Evolutionary conservation across 768 basidiomycete genomes (phyloP).

Genomic region (Symmetrospora coprosmae): DNA sequence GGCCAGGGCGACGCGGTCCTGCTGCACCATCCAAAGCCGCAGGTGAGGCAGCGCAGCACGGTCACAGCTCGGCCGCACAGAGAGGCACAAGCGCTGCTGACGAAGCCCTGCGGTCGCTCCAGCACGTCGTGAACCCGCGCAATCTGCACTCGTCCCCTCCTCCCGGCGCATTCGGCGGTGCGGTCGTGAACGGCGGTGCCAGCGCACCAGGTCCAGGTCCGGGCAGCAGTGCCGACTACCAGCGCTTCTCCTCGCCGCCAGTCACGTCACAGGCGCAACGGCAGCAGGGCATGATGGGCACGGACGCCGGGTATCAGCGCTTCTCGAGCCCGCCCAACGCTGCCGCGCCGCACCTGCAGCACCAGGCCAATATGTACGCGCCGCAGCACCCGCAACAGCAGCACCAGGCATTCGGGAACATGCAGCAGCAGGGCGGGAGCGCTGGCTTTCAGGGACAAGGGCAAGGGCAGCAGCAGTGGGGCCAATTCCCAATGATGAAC

Average conservation of each 20-base stretch:
- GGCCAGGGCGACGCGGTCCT: constrained; percentile 45
- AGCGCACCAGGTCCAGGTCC: not conserved
- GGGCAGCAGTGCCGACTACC: constrained; percentile 4
- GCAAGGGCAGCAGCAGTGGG: constrained; percentile 30
- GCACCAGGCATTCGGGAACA: not conserved
- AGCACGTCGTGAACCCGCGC: constrained; percentile 15
- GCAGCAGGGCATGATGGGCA: not conserved
- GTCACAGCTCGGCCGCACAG: not conserved
- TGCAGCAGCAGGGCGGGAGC: constrained; percentile 30
- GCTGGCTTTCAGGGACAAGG: constrained; percentile 13
- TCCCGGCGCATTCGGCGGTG: not conserved
- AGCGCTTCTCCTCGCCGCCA: constrained; percentile 20
- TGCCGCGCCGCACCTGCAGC: constrained; percentile 24
- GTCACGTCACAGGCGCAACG: not conserved
- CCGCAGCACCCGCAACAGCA: constrained; percentile 30
- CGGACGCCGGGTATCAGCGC: constrained; percentile 30
- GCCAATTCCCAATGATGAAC: constrained; percentile 63
- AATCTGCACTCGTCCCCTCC: constrained; percentile 17
- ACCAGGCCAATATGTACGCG: constrained; percentile 36
- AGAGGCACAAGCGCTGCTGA: not conserved
- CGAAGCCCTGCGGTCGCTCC: not conserved
- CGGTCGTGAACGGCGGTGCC: not conserved
- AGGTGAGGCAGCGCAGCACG: not conserved
- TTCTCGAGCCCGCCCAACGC: constrained; percentile 27
- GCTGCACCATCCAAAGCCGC: constrained; percentile 15